These are phyloP conservation scores for Conticribra guillardii DNA, from an alignment of 108 stramenopile species.

Conservation along the genomic window DNA sequence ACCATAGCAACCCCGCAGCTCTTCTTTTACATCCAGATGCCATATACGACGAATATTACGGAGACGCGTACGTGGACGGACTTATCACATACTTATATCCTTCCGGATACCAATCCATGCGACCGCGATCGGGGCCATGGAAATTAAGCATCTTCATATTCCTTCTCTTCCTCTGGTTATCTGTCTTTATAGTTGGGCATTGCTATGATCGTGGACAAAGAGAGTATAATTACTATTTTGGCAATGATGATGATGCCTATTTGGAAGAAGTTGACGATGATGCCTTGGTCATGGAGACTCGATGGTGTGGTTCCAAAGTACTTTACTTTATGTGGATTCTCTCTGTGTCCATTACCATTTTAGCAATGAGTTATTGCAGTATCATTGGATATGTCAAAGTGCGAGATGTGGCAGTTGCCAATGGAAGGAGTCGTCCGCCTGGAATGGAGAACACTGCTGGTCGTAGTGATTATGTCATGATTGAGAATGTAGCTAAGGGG, in stretches of 20 bases:
- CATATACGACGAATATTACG: conserved; percentile 85
- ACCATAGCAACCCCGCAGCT: neutral
- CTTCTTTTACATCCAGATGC: conserved; percentile 53
- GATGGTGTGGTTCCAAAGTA: conserved; percentile 80
- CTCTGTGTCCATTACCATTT: conserved; percentile 75
- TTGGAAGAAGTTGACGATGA: conserved; percentile 63
- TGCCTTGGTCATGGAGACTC: conserved; percentile 59
- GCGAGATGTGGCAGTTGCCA: conserved; percentile 84
- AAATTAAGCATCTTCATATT: conserved; percentile 73
- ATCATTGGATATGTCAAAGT: conserved; percentile 90
- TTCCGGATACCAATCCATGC: conserved; percentile 86
- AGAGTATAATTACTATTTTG: conserved; percentile 41
- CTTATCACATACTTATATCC: conserved; percentile 83
- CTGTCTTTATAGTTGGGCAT: conserved; percentile 84
- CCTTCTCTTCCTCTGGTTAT: conserved; percentile 74
- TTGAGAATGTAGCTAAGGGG: conserved; percentile 41
- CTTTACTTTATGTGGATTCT: conserved; percentile 83
- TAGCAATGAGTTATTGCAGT: conserved; percentile 76
- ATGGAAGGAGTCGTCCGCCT: conserved; percentile 73
- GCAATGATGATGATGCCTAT: conserved; percentile 42
- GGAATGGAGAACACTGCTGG: conserved; percentile 14
- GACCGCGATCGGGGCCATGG: conserved; percentile 85
- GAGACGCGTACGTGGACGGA: conserved; percentile 81
- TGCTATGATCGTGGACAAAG: conserved; percentile 61
- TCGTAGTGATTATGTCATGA: conserved; percentile 70